Percentiles rank a stretch among this genome's conserved stretches.
phyloP scores from a whole-genome alignment of 2,329 filamentous ascomycete species.

The Fusarium temperatum region DNA sequence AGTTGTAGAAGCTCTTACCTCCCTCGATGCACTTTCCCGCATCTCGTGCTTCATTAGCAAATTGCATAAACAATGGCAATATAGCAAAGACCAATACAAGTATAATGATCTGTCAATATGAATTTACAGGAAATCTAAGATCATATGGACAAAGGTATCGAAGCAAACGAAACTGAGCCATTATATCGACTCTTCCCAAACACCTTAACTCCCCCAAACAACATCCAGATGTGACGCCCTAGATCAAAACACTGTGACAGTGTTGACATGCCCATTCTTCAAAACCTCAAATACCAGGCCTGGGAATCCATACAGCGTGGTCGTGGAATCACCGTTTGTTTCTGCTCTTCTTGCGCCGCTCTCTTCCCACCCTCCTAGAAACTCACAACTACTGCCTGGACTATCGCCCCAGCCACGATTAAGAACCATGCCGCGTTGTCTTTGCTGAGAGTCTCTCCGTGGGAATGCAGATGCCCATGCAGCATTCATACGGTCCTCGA shows the following conservation, averaged over 20 bases:
- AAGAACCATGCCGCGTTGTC: conserved; percentile 81
- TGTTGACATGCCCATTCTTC: conserved; percentile 89
- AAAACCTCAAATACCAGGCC: conserved; percentile 95
- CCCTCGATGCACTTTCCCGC: neutral
- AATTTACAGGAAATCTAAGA: neutral
- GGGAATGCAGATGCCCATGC: conserved; percentile 75
- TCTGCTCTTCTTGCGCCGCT: conserved; percentile 65
- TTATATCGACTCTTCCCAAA: neutral
- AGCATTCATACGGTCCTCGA: conserved; percentile 73
- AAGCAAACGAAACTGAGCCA: neutral
- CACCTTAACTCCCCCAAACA: conserved; percentile 24
- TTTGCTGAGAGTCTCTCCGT: conserved; percentile 59
- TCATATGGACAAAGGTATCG: conserved; percentile 8
- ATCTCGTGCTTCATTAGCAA: neutral
- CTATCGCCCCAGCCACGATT: conserved; percentile 93
- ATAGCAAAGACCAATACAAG: neutral
- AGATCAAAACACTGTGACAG: conserved; percentile 82
- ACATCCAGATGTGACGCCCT: neutral
- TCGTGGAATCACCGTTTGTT: conserved; percentile 68
- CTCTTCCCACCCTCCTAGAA: conserved; percentile 88
- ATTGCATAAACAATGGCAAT: neutral
- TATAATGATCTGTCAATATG: neutral
- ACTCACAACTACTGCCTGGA: conserved; percentile 87
- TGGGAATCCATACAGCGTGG: conserved; percentile 91
- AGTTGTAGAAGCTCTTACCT: neutral